Conservation (phyloP, 805 yeast genomes). For the Ogataea paraovalis region DNA sequence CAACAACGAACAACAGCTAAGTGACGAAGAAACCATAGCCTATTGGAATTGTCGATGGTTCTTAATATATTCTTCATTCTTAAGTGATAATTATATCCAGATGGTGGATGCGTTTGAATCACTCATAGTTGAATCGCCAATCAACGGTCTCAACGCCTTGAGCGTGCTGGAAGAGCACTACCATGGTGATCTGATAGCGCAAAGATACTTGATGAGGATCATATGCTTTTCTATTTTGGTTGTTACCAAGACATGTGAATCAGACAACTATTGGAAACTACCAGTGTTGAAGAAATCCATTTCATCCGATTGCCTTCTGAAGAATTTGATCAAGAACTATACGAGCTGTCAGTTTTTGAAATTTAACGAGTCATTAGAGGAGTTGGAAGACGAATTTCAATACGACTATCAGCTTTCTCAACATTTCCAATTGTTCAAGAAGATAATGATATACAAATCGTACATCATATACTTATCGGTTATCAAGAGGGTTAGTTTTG, state of each 20-base stretch:
- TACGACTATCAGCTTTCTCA: slow-evolving; percentile 21
- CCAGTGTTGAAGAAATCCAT: slow-evolving; percentile 18
- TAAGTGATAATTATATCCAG: slow-evolving; percentile 19
- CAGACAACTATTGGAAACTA: slow-evolving; percentile 9
- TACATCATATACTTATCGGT: slow-evolving; percentile 32
- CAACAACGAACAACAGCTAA: slow-evolving; percentile 3
- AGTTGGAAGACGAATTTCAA: slow-evolving; percentile 9
- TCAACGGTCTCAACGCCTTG: slow-evolving; percentile 14
- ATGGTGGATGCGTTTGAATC: slow-evolving; percentile 22
- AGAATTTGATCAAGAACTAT: slow-evolving; percentile 21
- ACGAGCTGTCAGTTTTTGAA: slow-evolving; percentile 25
- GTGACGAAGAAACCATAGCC: slow-evolving; percentile 18
- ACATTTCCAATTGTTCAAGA: slow-evolving; percentile 22
- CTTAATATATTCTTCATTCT: slow-evolving; percentile 23
- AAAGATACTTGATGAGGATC: slow-evolving; percentile 16
- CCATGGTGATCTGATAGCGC: slow-evolving; percentile 15
- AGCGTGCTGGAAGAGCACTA: slow-evolving; percentile 16
- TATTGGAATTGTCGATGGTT: slow-evolving; percentile 31
- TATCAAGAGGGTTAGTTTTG: slow-evolving; percentile 19
- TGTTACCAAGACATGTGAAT: slow-evolving; percentile 9
- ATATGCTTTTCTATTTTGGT: slow-evolving; percentile 20
- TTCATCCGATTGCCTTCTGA: slow-evolving; percentile 17
- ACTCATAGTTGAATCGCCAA: slow-evolving; percentile 9
- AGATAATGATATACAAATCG: slow-evolving; percentile 28
- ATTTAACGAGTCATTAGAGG: slow-evolving; percentile 14